These are phyloP conservation scores for Calocera viscosa DNA, from an alignment of 768 basidiomycete genomes.

Conservation along the genomic window DNA sequence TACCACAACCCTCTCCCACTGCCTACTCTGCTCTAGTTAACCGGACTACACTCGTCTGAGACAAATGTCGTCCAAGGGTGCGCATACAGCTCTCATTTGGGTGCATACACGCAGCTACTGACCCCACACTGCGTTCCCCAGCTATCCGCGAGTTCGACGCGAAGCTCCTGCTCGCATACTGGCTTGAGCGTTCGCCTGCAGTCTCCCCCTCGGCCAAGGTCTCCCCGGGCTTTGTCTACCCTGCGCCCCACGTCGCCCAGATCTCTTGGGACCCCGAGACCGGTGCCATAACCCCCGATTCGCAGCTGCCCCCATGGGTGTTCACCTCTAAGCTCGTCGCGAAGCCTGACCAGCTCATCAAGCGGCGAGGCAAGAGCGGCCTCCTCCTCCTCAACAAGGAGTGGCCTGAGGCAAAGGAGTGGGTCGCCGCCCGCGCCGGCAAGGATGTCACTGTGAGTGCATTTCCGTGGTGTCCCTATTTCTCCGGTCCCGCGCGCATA, in stretches of 20 bases:
- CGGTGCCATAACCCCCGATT: conserved; percentile 45
- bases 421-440: conserved; percentile 80
- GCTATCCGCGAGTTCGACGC: conserved; percentile 97
- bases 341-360: conserved; percentile 98
- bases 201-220: conserved; percentile 51
- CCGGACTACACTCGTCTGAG: conserved; percentile 1
- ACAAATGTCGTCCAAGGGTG: conserved; percentile 8
- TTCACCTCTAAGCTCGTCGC: conserved; percentile 79
- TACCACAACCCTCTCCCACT: not conserved
- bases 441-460: conserved; percentile 74
- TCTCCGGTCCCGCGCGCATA: conserved; percentile 5
- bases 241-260: conserved; percentile 70
- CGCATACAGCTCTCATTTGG: no score
- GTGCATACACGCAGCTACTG: not conserved
- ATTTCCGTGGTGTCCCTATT: conserved; percentile 15
- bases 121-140: conserved; percentile 19
- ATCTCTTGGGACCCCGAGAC: conserved; percentile 66
- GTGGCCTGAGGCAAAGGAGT: conserved; percentile 74
- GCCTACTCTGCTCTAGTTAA: not conserved
- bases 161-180: conserved; percentile 93
- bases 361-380: conserved; percentile 97
- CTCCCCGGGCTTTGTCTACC: conserved; percentile 48
- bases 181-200: conserved; percentile 81
- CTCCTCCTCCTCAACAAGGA: conserved; percentile 87
- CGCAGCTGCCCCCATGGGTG: conserved; percentile 64